Evolutionary conservation across 495 filamentous ascomycete genomes (phyloP), one percentile per base, ranked within the genome.

Genomic region (Barbatosphaeria neglecta): DNA sequence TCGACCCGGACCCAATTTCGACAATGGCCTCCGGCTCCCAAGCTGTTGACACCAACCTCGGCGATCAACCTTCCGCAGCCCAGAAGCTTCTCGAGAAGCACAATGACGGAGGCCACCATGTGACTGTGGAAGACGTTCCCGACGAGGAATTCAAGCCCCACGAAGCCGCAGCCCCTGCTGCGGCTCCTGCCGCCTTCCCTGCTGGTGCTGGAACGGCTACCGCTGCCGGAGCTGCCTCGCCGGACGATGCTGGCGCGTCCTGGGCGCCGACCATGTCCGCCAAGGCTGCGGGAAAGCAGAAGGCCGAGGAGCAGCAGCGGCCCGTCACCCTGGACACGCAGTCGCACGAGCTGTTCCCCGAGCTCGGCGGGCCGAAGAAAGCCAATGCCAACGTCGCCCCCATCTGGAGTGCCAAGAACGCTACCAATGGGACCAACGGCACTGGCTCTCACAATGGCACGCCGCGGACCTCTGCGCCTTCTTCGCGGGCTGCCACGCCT

Each of bases 291-390:
- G 79, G 75, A 37, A 84, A 84, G 65, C 79, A 79, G 52, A 80
- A 72, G 57, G 65, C 63, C 48, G 58, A 68, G 39, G 62, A 69
- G 45, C 69, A 74, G 45, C 69, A 74, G n/a, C n/a, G n/a, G 40
- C 49, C 68, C 10, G 59, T 66, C 37, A 22, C 39, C 6, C 59
- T 95, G 39, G 86, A 97, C 62, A 84, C 87, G 7, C 72, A 82
- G 51, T 95, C 89, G 4, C 84, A 89, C 57, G 90, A 95, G 63
- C 68, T 82, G 35, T 98, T 98, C 68, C 92, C 92, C 17, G 79
- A 87, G 28, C 74, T 98, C 40, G 92, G 86, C 42, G 79, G 82
- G 41, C 78, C 78, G 10, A 69, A 66, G 51, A 83, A 84, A 64
- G 68, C 83, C 18, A 64, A 57, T 44, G 50, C 51, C 66, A 80